Evolutionary conservation across 331 rosid species (phyloP).

Genomic region (Malus hybrid): DNA sequence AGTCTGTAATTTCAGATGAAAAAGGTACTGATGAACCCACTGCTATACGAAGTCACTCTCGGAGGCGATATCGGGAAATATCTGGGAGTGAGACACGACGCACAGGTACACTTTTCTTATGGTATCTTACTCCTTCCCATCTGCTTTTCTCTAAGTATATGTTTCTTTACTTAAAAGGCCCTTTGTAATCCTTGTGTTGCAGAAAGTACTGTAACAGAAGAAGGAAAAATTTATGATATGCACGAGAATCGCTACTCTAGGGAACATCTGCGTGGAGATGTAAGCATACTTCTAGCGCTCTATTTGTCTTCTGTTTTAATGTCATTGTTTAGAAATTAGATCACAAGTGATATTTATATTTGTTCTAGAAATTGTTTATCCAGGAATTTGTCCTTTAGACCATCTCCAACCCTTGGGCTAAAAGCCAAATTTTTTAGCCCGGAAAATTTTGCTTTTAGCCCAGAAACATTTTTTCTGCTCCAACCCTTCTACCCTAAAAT

Average conservation of each 20-base stretch:
- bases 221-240: slow-evolving; percentile 26
- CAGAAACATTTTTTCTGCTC: too few species aligned
- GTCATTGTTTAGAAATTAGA: background rate
- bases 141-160: background rate
- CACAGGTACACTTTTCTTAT: slow-evolving; percentile 26
- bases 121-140: background rate
- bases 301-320: background rate
- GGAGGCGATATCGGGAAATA: slow-evolving; percentile 59
- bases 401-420: too few species aligned
- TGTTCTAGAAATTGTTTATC: background rate
- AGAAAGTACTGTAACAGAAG: slow-evolving; percentile 55
- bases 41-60: slow-evolving; percentile 21
- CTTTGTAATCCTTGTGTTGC: slow-evolving; percentile 2
- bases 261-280: slow-evolving; percentile 35
- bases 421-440: too few species aligned
- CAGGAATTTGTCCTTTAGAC: background rate
- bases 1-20: slow-evolving; percentile 35
- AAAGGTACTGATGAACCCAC: slow-evolving; percentile 17
- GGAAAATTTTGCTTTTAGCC: too few species aligned
- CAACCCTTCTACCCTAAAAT: too few species aligned
- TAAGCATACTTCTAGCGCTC: slow-evolving; percentile 20
- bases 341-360: background rate
- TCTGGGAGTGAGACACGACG: slow-evolving; percentile 31
- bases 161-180: background rate
- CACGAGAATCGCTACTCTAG: slow-evolving; percentile 20